These are phyloP conservation scores for Brassica balearica DNA, from an alignment of 441 rosid genomes.

Conservation along the genomic window DNA sequence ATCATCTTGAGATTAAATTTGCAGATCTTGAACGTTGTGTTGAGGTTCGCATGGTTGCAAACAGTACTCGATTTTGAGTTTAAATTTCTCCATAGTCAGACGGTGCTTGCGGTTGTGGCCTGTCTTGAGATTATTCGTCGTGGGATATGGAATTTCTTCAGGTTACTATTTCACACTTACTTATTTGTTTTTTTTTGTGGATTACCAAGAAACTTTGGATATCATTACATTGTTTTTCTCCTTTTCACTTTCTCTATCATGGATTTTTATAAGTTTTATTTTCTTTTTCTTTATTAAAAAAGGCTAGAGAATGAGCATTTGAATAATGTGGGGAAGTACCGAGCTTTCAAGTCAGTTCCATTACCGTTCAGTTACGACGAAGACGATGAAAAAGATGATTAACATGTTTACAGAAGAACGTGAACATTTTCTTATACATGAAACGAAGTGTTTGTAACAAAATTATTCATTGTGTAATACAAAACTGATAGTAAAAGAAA, in stretches of 20 bases:
- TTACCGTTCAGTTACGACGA: slow-evolving; percentile 66
- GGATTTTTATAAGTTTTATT: background rate
- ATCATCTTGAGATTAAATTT: background rate
- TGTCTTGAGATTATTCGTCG: slow-evolving; percentile 75
- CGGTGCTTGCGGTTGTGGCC: slow-evolving; percentile 53
- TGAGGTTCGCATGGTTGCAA: slow-evolving; percentile 80
- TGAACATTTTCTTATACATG: slow-evolving; percentile 6
- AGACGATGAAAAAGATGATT: slow-evolving; percentile 41
- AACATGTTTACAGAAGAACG: background rate
- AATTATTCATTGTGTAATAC: background rate
- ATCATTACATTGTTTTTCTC: background rate
- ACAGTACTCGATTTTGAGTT: slow-evolving; percentile 48
- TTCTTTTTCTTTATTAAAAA: slow-evolving; percentile 6
- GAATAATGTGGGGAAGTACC: slow-evolving; percentile 64
- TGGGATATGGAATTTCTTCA: slow-evolving; percentile 85
- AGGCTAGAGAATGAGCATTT: slow-evolving; percentile 73
- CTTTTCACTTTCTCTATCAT: background rate
- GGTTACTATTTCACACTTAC: slow-evolving; percentile 27
- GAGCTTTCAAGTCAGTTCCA: slow-evolving; percentile 74
- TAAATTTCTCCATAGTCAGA: slow-evolving; percentile 34
- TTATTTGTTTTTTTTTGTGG: background rate
- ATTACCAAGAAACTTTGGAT: slow-evolving; percentile 2
- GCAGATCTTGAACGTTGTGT: slow-evolving; percentile 60
- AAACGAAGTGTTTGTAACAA: slow-evolving; percentile 16
- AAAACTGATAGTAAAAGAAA: background rate